Evolutionary conservation across 176 grass and related monocot species (phyloP).

Genomic region (Eragrostis nindensis): DNA sequence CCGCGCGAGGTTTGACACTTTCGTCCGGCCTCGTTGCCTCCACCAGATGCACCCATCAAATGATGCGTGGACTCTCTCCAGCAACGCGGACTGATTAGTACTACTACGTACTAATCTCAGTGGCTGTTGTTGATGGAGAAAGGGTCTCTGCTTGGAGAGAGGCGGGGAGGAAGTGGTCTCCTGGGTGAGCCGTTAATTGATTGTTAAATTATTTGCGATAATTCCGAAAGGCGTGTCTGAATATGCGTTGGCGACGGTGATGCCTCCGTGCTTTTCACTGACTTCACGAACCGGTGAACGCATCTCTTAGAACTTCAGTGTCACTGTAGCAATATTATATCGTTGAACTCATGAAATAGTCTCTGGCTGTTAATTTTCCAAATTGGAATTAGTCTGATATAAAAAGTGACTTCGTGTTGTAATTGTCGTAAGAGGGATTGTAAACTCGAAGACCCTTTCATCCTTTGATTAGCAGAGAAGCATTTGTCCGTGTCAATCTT

Average conservation of each 20-base stretch:
- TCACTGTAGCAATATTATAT: not conserved
- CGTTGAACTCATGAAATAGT: not conserved
- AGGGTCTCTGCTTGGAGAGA: not conserved
- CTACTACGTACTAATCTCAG: too few relatives aligned
- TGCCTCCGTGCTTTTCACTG: not conserved
- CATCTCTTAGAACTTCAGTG: not conserved
- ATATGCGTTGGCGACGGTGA: not conserved
- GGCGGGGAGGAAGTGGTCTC: constrained; percentile 19
- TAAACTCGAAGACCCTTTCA: not conserved
- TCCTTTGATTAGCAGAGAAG: not conserved
- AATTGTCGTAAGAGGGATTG: not conserved
- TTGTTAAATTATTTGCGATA: too few relatives aligned
- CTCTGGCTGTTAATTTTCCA: not conserved
- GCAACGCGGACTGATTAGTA: not conserved
- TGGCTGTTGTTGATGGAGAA: constrained; percentile 24
- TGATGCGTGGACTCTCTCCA: constrained; percentile 17
- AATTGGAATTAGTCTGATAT: not conserved
- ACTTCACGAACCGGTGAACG: not conserved
- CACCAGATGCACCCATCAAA: not conserved
- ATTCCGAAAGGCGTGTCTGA: not conserved
- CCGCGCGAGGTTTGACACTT: not conserved
- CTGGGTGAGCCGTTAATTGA: too few relatives aligned
- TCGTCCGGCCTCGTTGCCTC: not conserved
- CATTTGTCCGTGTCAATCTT: not conserved
- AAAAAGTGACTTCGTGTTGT: not conserved